Conservation (phyloP, 1,284 basidiomycete species). For the Macrocystidia cucumis region DNA sequence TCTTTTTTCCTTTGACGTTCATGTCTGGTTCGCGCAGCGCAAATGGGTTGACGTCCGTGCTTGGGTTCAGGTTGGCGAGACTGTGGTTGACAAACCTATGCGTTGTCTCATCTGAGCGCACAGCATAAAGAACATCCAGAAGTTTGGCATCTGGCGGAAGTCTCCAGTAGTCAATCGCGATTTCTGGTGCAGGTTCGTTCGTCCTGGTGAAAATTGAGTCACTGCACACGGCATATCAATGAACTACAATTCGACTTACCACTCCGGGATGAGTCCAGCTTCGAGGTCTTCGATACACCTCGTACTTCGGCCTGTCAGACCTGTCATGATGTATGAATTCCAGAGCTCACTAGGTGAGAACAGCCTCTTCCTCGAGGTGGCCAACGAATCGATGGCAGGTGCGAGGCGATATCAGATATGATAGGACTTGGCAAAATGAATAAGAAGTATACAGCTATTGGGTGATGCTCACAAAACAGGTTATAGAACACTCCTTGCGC, state of each 20-base stretch:
- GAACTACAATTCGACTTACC: slow-evolving; percentile 32
- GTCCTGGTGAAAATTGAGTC: slow-evolving; percentile 26
- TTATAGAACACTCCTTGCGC: slow-evolving; percentile 93
- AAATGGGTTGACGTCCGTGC: slow-evolving; percentile 86
- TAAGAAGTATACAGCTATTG: slow-evolving; percentile 7
- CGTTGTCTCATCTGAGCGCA: slow-evolving; percentile 88
- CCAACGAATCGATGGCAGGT: slow-evolving; percentile 92
- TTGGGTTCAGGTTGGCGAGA: slow-evolving; percentile 74
- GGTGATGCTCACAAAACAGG: slow-evolving; percentile 64
- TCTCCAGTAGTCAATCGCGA: slow-evolving; percentile 95
- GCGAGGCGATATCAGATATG: slow-evolving; percentile 78
- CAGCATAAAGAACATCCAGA: slow-evolving; percentile 84
- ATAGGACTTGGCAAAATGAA: slow-evolving; percentile 45
- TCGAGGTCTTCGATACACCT: slow-evolving; percentile 81
- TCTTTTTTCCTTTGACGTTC: slow-evolving; percentile 66
- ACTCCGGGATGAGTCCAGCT: slow-evolving; percentile 82
- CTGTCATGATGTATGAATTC: slow-evolving; percentile 5
- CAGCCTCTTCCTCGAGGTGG: slow-evolving; percentile 91
- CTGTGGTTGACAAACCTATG: slow-evolving; percentile 94
- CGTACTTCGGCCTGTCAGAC: slow-evolving; percentile 39
- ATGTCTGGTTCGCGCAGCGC: slow-evolving; percentile 87
- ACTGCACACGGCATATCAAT: slow-evolving; percentile 3
- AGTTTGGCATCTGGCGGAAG: slow-evolving; percentile 67
- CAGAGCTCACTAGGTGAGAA: slow-evolving; percentile 67
- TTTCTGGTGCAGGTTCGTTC: slow-evolving; percentile 71